phyloP scores from a whole-genome alignment of 139 green algal species.

The Chara braunii region DNA sequence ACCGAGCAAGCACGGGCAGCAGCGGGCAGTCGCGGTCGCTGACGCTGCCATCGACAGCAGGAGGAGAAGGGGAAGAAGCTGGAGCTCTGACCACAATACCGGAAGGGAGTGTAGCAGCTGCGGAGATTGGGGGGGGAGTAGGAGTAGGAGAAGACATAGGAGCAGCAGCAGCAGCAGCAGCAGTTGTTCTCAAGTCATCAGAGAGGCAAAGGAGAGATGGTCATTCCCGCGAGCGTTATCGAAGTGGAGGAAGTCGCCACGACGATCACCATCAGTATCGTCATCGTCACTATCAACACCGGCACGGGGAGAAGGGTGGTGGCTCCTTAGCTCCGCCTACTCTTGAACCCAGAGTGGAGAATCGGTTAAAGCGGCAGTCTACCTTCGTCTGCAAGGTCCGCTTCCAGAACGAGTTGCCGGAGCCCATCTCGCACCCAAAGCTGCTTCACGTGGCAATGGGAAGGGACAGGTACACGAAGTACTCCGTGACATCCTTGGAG shows the following conservation, averaged over 20 bases:
- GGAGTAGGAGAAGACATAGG: constrained; percentile 3
- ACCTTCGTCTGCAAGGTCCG: constrained; percentile 24
- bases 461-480: constrained; percentile 29
- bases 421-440: constrained; percentile 25
- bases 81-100: neutral
- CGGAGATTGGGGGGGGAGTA: neutral
- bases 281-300: neutral
- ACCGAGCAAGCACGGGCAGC: neutral
- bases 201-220: too few relatives aligned
- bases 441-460: constrained; percentile 11
- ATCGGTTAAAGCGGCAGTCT: constrained; percentile 7
- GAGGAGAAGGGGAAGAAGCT: neutral
- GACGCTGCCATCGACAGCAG: neutral
- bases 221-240: too few relatives aligned
- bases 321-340: neutral
- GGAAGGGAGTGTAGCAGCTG: neutral
- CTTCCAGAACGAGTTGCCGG: constrained; percentile 27
- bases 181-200: neutral
- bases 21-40: neutral
- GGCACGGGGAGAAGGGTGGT: neutral
- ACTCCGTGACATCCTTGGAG: constrained; percentile 27
- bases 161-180: neutral
- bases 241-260: too few relatives aligned
- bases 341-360: neutral
- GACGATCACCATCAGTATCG: too few relatives aligned